A percentile compares a stretch with the other conserved stretches of the same genome.
Conservation (phyloP, 108 stramenopile species). For the Fistulifera solaris region DNA sequence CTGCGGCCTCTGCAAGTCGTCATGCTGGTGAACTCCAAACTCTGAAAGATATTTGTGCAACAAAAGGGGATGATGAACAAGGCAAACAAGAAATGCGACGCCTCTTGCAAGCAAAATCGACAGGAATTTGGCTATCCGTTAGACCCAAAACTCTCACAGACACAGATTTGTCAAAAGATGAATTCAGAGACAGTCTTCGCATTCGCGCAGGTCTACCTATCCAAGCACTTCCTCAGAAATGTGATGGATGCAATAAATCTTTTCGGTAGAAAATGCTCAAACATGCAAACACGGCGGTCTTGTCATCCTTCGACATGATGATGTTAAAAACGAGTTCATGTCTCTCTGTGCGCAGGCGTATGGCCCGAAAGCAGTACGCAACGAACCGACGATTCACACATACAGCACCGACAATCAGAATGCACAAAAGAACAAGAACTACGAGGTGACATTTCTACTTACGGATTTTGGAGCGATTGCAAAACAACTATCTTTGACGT, state of each 20-base stretch:
- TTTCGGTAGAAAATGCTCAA: constrained; percentile 15
- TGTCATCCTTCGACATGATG: constrained; percentile 15
- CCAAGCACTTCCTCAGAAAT: constrained; percentile 1
- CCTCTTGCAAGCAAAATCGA: background rate
- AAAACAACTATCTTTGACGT: constrained; percentile 21
- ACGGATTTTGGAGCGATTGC: constrained; percentile 22
- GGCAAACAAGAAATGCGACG: no score
- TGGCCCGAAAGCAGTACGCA: constrained; percentile 4
- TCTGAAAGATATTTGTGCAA: background rate
- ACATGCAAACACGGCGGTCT: constrained; percentile 20
- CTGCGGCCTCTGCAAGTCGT: no score
- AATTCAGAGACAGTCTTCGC: constrained; percentile 16
- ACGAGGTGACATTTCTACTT: constrained; percentile 15
- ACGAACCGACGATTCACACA: constrained; percentile 22
- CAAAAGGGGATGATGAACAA: background rate
- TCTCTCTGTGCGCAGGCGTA: constrained; percentile 4
- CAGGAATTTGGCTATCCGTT: background rate
- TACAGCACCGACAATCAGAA: background rate
- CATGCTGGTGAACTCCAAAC: no score
- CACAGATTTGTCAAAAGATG: constrained; percentile 12
- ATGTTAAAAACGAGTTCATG: constrained; percentile 11
- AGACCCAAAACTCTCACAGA: background rate
- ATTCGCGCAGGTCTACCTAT: constrained; percentile 10
- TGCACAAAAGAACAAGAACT: constrained; percentile 6
- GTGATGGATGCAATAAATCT: constrained; percentile 15